phyloP scores from a whole-genome alignment of 2,329 filamentous ascomycete species.

The Penicillium sp. region DNA sequence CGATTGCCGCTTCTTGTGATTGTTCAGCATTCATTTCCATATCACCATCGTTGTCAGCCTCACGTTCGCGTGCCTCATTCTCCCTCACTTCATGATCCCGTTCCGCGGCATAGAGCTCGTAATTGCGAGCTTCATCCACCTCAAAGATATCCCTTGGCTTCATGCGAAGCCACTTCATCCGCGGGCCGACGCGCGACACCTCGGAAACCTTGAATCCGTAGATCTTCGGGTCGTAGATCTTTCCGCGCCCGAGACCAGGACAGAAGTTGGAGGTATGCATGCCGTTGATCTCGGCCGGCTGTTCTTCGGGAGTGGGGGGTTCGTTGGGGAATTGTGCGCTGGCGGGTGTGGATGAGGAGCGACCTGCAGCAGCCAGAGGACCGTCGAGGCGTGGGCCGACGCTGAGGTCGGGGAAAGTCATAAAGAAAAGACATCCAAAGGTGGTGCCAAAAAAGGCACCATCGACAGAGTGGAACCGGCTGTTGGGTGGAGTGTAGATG shows the following conservation, averaged over 20 bases:
- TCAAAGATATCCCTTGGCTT: constrained; percentile 74
- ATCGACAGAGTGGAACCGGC: constrained; percentile 92
- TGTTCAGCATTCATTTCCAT: constrained; percentile 31
- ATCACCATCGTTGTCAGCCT: constrained; percentile 34
- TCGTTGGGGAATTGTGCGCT: constrained; percentile 24
- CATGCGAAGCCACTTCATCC: constrained; percentile 94
- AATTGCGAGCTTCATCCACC: constrained; percentile 62
- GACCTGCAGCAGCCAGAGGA: constrained; percentile 24
- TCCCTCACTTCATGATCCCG: not conserved
- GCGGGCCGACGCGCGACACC: constrained; percentile 77
- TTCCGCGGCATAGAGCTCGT: constrained; percentile 23
- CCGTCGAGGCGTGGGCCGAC: constrained; percentile 63
- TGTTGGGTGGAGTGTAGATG: constrained; percentile 95
- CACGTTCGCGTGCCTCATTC: constrained; percentile 5
- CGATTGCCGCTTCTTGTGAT: constrained; percentile 35
- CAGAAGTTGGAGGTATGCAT: constrained; percentile 81
- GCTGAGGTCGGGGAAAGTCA: constrained; percentile 96
- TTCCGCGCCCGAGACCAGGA: constrained; percentile 72
- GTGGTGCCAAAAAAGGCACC: constrained; percentile 98
- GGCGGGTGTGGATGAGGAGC: constrained; percentile 16
- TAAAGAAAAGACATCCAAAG: constrained; percentile 93
- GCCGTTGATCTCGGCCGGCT: constrained; percentile 66
- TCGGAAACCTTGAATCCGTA: constrained; percentile 96
- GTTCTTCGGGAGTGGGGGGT: constrained; percentile 35
- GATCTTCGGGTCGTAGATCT: constrained; percentile 90